phyloP scores from a whole-genome alignment of 768 basidiomycete species.

The Tulasnella sp. region DNA sequence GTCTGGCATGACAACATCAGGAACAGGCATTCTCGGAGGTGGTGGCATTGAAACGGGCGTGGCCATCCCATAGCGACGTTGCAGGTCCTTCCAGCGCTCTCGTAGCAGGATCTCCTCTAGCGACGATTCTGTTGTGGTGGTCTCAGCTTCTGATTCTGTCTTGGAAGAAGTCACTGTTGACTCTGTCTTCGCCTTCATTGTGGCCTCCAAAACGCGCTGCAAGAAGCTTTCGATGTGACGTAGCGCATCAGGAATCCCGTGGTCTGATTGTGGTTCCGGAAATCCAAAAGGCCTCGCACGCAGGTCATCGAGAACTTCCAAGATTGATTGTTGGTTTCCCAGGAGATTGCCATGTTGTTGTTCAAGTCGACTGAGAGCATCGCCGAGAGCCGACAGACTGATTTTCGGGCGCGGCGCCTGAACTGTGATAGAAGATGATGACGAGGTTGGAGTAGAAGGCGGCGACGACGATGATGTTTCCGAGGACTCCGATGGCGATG shows the following conservation, averaged over 20 bases:
- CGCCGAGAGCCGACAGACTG: slow-evolving; percentile 35
- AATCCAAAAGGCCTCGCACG: slow-evolving; percentile 35
- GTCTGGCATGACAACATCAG: slow-evolving; percentile 1
- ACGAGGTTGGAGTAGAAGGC: slow-evolving; percentile 32
- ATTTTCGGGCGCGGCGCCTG: slow-evolving; percentile 14
- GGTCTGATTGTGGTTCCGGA: slow-evolving; percentile 34
- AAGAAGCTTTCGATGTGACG: slow-evolving; percentile 26
- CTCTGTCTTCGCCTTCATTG: slow-evolving; percentile 8
- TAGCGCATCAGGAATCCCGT: slow-evolving; percentile 28
- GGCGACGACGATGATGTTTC: slow-evolving; percentile 25
- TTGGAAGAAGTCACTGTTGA: slow-evolving; percentile 23
- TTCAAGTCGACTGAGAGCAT: slow-evolving; percentile 46
- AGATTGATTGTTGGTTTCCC: slow-evolving; percentile 51
- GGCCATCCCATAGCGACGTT: slow-evolving; percentile 9
- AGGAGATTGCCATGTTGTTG: slow-evolving; percentile 49
- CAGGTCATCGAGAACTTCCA: slow-evolving; percentile 52
- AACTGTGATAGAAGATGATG: slow-evolving; percentile 26
- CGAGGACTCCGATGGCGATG: slow-evolving; percentile 25
- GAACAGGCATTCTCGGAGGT: slow-evolving; percentile 6
- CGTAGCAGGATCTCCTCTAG: slow-evolving; percentile 10
- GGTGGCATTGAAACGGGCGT: not conserved
- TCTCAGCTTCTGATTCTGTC: slow-evolving; percentile 30
- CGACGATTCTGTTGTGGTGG: not conserved
- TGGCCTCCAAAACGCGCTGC: slow-evolving; percentile 18
- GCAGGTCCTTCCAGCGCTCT: slow-evolving; percentile 13